Evolutionary conservation across 495 filamentous ascomycete species (phyloP).

Genomic region (Podospora comata): DNA sequence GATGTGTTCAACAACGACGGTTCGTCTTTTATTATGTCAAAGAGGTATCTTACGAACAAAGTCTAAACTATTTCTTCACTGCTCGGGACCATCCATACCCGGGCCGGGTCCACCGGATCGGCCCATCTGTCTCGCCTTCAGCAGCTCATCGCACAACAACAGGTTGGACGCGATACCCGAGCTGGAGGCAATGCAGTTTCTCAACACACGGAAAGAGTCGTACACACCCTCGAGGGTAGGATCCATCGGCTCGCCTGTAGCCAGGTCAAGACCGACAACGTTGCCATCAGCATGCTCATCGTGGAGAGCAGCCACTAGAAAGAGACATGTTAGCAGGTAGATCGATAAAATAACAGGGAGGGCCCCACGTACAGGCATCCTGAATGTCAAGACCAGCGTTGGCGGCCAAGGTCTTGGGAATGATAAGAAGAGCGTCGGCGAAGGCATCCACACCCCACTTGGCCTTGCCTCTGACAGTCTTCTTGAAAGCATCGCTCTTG

Average conservation of each 20-base stretch:
- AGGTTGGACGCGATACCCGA: slow-evolving; percentile 94
- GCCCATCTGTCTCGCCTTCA: slow-evolving; percentile 96
- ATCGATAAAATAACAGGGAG: not conserved
- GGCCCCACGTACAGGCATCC: slow-evolving; percentile 66
- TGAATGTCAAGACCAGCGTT: slow-evolving; percentile 97
- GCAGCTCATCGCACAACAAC: slow-evolving; percentile 90
- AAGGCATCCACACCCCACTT: slow-evolving; percentile 94
- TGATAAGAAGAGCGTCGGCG: slow-evolving; percentile 87
- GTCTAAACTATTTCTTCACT: slow-evolving; percentile 30
- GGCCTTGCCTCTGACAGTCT: slow-evolving; percentile 92
- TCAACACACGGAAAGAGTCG: slow-evolving; percentile 90
- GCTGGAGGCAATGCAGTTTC: slow-evolving; percentile 90
- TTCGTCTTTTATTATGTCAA: slow-evolving; percentile 23
- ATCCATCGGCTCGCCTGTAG: slow-evolving; percentile 89
- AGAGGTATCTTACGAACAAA: slow-evolving; percentile 33
- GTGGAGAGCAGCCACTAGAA: slow-evolving; percentile 72
- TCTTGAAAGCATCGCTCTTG: slow-evolving; percentile 73
- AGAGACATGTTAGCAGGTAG: slow-evolving; percentile 21
- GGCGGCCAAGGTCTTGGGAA: slow-evolving; percentile 94
- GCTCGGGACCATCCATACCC: slow-evolving; percentile 51
- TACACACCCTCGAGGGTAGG: slow-evolving; percentile 90
- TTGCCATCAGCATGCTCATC: slow-evolving; percentile 85
- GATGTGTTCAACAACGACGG: slow-evolving; percentile 18
- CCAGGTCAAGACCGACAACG: slow-evolving; percentile 78
- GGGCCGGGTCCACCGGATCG: slow-evolving; percentile 50